Evolutionary conservation across 805 yeast genomes (phyloP), one percentile per base, ranked within the genome.

Genomic region (Metschnikowia matae): DNA sequence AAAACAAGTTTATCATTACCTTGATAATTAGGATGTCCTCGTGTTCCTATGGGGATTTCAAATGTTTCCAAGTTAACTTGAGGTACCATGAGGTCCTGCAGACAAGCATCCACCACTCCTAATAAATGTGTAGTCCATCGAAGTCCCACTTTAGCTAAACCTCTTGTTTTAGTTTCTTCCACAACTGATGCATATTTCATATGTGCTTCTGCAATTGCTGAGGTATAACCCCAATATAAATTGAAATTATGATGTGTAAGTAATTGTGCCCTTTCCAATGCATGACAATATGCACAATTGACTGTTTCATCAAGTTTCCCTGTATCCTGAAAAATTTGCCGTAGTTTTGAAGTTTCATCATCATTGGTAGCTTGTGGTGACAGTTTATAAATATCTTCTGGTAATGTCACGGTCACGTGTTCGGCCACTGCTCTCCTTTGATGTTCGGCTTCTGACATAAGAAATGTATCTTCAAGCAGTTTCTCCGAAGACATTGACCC

Each of bases 211-310:
- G 69, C 68, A 10, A 61, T 56, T 23, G 60, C 57, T 52, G 62
- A 57, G 10, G 64, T 59, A 51, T 59, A 69, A 11, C 77, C 77
- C 52, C 67, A 58, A 50, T 59, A 70, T 23, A 71, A 47, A 51
- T 70, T 70, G 56, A 69, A 70, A 14, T 57, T 58, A 8, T 23
- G 23, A 45, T 46, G 54, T 4, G 51, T 57, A 18, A 69, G 49
- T 38, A 71, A 48, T 23, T 70, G 67, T 3, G 60, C 60, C 17
- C 62, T 53, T 18, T 58, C 59, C 15, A 71, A 57, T 5, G 72
- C 67, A 23, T 64, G 67, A 50, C 68, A 66, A 54, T 66, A 71
- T 26, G 57, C 68, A 2, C 66, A 65, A 48, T 65, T 67, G 21
- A 48, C 40, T 13, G 53, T 55, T 15, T 49, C 56, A 41, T 57